These are phyloP conservation scores for Aspergillus unguis DNA, from an alignment of 2,329 filamentous ascomycete genomes.

Conservation along the genomic window DNA sequence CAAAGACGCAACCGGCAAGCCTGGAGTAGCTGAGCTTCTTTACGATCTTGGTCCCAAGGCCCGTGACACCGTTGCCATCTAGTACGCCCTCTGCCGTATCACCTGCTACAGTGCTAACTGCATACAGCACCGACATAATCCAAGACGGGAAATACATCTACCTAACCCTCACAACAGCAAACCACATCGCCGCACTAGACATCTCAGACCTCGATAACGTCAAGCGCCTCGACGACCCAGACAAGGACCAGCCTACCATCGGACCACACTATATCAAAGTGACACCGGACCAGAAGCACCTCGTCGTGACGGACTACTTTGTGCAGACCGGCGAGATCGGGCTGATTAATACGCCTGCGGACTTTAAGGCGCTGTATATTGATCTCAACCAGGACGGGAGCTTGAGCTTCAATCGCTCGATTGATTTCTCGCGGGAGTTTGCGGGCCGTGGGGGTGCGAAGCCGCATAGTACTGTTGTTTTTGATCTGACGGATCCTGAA, in stretches of 20 bases:
- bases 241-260: conserved; percentile 57
- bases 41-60: conserved; percentile 52
- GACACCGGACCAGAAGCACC: conserved; percentile 61
- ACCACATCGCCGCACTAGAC: conserved; percentile 61
- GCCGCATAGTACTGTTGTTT: conserved; percentile 56
- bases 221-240: conserved; percentile 59
- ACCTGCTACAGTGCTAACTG: background rate
- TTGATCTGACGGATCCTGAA: conserved; percentile 54
- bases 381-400: conserved; percentile 55
- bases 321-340: conserved; percentile 61
- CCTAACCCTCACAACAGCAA: conserved; percentile 59
- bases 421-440: conserved; percentile 56
- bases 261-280: conserved; percentile 65
- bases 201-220: conserved; percentile 59
- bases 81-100: conserved; percentile 33
- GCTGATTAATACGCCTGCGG: conserved; percentile 58
- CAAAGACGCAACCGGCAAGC: conserved; percentile 53
- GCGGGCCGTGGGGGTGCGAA: conserved; percentile 55
- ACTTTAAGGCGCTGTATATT: conserved; percentile 62
- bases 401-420: conserved; percentile 59
- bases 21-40: conserved; percentile 57
- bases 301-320: conserved; percentile 65
- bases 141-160: conserved; percentile 58
- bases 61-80: conserved; percentile 57
- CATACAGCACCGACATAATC: conserved; percentile 52